Conservation (phyloP, 768 basidiomycete species). For the Xanthoconium stramineum region DNA sequence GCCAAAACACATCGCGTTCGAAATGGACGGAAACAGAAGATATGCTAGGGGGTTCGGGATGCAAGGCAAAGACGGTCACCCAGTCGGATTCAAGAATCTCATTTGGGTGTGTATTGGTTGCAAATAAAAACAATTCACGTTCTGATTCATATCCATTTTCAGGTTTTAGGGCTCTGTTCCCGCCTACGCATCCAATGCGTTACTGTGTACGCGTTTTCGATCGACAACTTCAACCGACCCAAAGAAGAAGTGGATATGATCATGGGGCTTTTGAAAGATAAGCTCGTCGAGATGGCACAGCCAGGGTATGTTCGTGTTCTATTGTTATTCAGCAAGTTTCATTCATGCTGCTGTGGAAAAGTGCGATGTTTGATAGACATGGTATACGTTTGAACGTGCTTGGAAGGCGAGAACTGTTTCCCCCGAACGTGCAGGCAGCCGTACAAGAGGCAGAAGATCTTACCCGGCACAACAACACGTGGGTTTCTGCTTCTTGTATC, state of each 20-base stretch:
- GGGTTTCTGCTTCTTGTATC: neutral
- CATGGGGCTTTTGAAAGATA: constrained; percentile 76
- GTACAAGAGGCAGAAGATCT: constrained; percentile 67
- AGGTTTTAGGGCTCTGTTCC: constrained; percentile 89
- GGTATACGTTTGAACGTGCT: constrained; percentile 83
- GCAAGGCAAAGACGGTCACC: constrained; percentile 71
- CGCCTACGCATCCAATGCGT: constrained; percentile 78
- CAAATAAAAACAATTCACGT: neutral
- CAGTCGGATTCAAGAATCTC: constrained; percentile 77
- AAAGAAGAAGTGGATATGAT: constrained; percentile 82
- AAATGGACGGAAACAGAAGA: constrained; percentile 96
- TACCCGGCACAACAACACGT: constrained; percentile 77
- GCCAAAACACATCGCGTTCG: constrained; percentile 87
- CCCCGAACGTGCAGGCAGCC: constrained; percentile 64
- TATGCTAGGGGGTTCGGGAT: constrained; percentile 72
- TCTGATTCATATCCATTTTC: neutral
- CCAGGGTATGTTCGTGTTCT: constrained; percentile 62
- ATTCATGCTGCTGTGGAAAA: constrained; percentile 28
- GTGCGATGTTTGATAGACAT: constrained; percentile 75
- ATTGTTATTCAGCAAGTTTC: neutral
- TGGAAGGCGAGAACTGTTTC: constrained; percentile 72
- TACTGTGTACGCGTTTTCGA: constrained; percentile 92
- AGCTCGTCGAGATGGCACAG: constrained; percentile 70
- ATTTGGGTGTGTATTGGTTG: constrained; percentile 54
- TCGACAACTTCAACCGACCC: constrained; percentile 92